Base-by-base conservation (phyloP, 2,329 filamentous ascomycete genomes). In the Venturia asperata region DNA sequence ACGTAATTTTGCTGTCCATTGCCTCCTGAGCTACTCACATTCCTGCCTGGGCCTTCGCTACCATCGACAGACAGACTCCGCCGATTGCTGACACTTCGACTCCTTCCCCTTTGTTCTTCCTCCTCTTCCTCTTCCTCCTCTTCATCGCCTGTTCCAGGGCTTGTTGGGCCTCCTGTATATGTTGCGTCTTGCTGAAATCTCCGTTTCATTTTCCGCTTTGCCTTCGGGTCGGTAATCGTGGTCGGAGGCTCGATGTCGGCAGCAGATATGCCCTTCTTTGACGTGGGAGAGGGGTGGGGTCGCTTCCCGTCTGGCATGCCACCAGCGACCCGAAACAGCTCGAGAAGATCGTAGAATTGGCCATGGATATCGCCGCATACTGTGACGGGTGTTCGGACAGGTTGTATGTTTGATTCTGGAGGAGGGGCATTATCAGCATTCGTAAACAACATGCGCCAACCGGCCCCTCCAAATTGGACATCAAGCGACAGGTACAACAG, bases 351-450 rank as follows among this genome's bases (percentile, higher is more conserved):
- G 79, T 99, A 97, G 77, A 97, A 97, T 79, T 99, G 94, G 71
- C 94, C 94, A 78, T 99, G 94, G 68, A 99, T 97, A 75, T 99
- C 94, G 74, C 94, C 94, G 74, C 94, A 97, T 68, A 99, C 89
- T 5, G 94, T 99, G 68, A 99, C 94, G 7, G 94, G 94, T 0
- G 94, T 96, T 64, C 89, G 87, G 24, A 99, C 93, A n/a, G 94
- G 94, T 76, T 97, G 94, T 67, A 99, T 97, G 76, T 99, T 99
- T 69, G 92, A 97, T 79, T 99, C 94, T 95, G 70, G 52, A 55
- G 63, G 61, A 55, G 24, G 42, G 42, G 60, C 39, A 27, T n/a
- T 24, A 27, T 62, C 15, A 47, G 39, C 60, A 63, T 34, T 52
- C 61, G 34, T 39, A n/a, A 63, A 30, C 42, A 43, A 21, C 37